Evolutionary conservation across 192 early-diverging fungal genomes (phyloP).

Genomic region (Chytriomyces hyalinus): DNA sequence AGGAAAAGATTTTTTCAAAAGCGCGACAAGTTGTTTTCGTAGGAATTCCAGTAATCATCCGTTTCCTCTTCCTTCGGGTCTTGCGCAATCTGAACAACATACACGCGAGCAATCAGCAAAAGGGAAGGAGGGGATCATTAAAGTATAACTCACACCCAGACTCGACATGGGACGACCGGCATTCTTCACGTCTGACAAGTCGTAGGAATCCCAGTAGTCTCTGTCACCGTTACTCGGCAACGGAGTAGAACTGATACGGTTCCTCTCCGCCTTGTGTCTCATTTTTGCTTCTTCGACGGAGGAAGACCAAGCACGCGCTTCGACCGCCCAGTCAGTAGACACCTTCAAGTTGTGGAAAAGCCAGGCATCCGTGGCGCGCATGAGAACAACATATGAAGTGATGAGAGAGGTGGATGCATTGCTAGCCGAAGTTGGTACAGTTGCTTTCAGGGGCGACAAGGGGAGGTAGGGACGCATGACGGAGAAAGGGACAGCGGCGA

Average conservation of each 20-base stretch:
- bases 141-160: not conserved
- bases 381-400: not conserved
- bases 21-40: constrained; percentile 6
- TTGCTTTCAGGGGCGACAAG: not conserved
- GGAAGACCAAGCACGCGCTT: not conserved
- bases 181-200: not conserved
- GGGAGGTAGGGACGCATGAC: not conserved
- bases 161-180: not conserved
- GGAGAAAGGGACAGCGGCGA: not conserved
- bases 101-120: not conserved
- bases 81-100: not conserved
- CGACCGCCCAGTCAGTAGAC: not conserved
- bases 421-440: not conserved
- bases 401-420: not conserved
- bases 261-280: not conserved
- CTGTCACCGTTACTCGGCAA: not conserved
- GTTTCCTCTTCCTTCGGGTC: not conserved
- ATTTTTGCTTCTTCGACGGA: not conserved
- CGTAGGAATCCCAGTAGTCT: constrained; percentile 13
- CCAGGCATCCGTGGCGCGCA: constrained; percentile 4
- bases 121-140: not conserved
- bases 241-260: not conserved
- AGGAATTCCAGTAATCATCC: constrained; percentile 17
- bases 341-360: constrained; percentile 1
- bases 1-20: not conserved